Conservation (phyloP, 208 protist genomes). For the Crithidia brevicula region DNA sequence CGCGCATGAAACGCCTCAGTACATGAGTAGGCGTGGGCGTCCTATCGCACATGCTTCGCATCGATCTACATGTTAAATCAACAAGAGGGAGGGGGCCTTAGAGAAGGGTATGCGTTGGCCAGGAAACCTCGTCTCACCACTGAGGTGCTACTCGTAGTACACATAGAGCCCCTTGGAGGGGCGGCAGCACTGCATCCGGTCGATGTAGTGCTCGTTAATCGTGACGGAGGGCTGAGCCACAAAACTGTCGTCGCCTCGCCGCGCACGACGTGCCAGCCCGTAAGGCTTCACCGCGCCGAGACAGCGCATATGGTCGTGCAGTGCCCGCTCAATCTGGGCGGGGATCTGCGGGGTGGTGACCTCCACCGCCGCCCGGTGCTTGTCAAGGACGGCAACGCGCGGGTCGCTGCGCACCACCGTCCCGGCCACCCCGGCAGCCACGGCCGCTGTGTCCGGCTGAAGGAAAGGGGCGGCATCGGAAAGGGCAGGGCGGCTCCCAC, state of each 20-base stretch:
- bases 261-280: slow-evolving; percentile 20
- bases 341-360: slow-evolving; percentile 17
- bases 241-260: not conserved
- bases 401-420: slow-evolving; percentile 22
- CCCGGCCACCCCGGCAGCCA: not conserved
- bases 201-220: slow-evolving; percentile 35
- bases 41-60: too few relatives aligned
- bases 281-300: slow-evolving; percentile 58
- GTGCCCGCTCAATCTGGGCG: not conserved
- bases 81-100: too few relatives aligned
- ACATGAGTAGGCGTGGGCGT: too few relatives aligned
- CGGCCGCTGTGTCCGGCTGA: too few relatives aligned
- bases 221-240: slow-evolving; percentile 21
- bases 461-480: not conserved
- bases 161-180: slow-evolving; percentile 58
- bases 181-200: slow-evolving; percentile 52
- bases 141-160: slow-evolving; percentile 23
- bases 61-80: too few relatives aligned
- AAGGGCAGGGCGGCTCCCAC: not conserved
- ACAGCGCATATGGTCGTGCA: slow-evolving; percentile 28
- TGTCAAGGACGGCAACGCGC: slow-evolving; percentile 26
- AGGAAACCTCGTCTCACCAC: not conserved
- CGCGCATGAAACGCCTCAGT: too few relatives aligned
- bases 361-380: slow-evolving; percentile 19
- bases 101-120: too few relatives aligned